Evolutionary conservation across 2,329 filamentous ascomycete species (phyloP), one percentile per base, ranked within the genome.

Genomic region (Fusarium algeriense): DNA sequence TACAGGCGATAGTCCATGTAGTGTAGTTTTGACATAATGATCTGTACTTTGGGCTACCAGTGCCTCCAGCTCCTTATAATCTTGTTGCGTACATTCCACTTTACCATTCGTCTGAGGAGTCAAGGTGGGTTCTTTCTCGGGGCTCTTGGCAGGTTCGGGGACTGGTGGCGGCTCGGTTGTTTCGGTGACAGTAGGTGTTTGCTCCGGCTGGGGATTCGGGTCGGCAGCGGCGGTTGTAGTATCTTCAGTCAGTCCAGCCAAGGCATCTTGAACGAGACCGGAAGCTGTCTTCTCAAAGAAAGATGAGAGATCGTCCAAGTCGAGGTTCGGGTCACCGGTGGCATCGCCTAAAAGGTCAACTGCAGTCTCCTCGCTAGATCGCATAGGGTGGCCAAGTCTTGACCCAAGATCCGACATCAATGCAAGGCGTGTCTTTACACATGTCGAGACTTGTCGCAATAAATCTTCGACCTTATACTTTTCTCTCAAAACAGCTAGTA

Each of bases 11-110:
- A 84, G 68, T 28, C 81, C 82, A 65, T 83, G 80, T 11, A 84
- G 73, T 6, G 83, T 84, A 7, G 80, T 84, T 61, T 81, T 81
- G 43, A 84, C 83, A 56, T 84, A 84, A 60, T 84, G 82, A 13
- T 81, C 81, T 1, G 83, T 84, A 67, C 82, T 84, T 69, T 83
- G 81, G 0, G 81, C 82, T 14, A 84, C 82, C 26, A 84, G 74
- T 11, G 83, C 83, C 64, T 83, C 80, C 9, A 84, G 75, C 44
- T 84, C 82, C 65, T 84, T 81, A 54, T 83, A 82, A 60, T 84
- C 82, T 11, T 52, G 48, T 78, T 82, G 64, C 77, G 78, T 43
- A 78, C 58, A 43, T 52, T 81, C 78, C 40, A 78, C 68, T 67
- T 80, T 80, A 49, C 75, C 75, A 23, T 76, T 79, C 3, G 76